These are phyloP conservation scores for Neurospora sp. DNA, from an alignment of 495 filamentous ascomycete species.

Conservation along the genomic window DNA sequence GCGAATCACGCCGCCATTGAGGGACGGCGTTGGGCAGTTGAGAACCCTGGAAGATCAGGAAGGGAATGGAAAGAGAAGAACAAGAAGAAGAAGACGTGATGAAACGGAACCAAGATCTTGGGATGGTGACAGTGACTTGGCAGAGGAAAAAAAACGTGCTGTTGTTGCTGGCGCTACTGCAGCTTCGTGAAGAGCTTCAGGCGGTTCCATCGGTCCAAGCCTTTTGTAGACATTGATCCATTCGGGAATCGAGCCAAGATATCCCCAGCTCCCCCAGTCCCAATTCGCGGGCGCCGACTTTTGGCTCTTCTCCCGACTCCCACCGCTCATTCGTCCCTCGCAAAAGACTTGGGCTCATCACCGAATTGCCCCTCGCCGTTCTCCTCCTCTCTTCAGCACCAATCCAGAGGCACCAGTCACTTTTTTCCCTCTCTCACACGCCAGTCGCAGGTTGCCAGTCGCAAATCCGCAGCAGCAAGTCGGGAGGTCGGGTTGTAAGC, in stretches of 20 bases:
- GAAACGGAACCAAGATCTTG: background rate
- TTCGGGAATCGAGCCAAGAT: background rate
- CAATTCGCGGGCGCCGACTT: background rate
- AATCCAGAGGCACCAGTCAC: background rate
- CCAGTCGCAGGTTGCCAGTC: background rate
- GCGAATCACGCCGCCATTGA: background rate
- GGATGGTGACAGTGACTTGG: background rate
- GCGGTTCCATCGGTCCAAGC: background rate
- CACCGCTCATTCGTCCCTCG: background rate
- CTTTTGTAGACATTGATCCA: background rate
- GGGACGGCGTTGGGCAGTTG: background rate
- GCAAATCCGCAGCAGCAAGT: background rate
- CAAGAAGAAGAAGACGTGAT: background rate
- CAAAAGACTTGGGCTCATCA: background rate
- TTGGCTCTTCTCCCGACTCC: background rate
- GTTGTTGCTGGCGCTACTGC: background rate
- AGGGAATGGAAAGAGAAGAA: background rate
- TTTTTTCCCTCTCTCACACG: background rate
- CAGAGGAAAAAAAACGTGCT: background rate
- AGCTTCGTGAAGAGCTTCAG: background rate
- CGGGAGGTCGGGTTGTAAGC: background rate
- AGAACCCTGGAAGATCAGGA: background rate
- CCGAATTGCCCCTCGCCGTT: background rate
- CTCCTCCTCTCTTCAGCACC: background rate
- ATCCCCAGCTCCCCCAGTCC: background rate